Conservation (phyloP, 495 filamentous ascomycete genomes). For the Penicillium coprophilum region DNA sequence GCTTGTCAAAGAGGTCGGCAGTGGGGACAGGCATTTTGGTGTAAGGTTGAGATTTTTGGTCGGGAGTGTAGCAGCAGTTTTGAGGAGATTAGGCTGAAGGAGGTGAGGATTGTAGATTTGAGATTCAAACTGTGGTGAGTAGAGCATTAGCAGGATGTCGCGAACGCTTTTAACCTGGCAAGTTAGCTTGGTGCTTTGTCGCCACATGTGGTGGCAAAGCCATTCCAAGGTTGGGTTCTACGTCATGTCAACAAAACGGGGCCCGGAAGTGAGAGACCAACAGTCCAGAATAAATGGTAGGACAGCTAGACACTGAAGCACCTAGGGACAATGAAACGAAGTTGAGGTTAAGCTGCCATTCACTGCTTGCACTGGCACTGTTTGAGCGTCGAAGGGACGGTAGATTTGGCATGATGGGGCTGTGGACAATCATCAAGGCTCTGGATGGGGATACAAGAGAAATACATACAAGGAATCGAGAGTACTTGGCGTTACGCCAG, state of each 20-base stretch:
- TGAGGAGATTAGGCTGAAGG: neutral
- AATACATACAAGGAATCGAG: too few relatives aligned
- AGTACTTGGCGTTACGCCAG: too few relatives aligned
- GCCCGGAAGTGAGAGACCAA: neutral
- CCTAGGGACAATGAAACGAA: too few relatives aligned
- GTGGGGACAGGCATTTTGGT: constrained; percentile 35
- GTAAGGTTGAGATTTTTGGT: constrained; percentile 12
- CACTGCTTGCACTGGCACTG: too few relatives aligned
- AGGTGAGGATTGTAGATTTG: neutral
- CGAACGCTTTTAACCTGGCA: neutral
- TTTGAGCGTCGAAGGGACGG: too few relatives aligned
- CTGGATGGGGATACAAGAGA: too few relatives aligned
- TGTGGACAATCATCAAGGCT: too few relatives aligned
- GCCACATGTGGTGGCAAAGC: constrained; percentile 20
- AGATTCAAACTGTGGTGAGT: neutral
- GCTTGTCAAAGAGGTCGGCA: constrained; percentile 20
- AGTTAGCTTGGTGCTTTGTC: constrained; percentile 5
- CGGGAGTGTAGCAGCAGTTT: neutral
- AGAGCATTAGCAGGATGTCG: neutral
- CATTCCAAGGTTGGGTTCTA: constrained; percentile 1
- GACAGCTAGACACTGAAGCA: too few relatives aligned
- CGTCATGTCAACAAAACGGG: constrained; percentile 19
- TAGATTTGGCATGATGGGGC: too few relatives aligned
- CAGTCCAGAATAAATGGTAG: neutral
- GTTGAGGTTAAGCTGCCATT: neutral